These are phyloP conservation scores for Kluyveromyces marxianus DNA, from an alignment of 1,139 yeast genomes.

Conservation along the genomic window DNA sequence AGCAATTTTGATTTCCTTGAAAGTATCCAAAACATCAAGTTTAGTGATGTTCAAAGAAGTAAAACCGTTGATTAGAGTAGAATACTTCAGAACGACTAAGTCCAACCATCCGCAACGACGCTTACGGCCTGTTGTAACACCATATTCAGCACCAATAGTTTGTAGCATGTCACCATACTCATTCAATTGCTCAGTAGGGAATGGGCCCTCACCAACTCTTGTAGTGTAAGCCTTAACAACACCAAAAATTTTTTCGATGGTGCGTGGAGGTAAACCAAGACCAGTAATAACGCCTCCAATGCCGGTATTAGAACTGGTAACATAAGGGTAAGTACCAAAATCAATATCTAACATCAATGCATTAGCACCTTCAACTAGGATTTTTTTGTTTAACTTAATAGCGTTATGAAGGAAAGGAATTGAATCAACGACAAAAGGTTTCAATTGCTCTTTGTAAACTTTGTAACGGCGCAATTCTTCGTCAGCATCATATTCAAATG, in stretches of 20 bases:
- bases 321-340: conserved; percentile 97
- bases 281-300: conserved; percentile 99
- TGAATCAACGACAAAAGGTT: conserved; percentile 91
- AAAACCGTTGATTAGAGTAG: conserved; percentile 87
- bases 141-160: conserved; percentile 87
- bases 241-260: conserved; percentile 77
- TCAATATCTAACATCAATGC: conserved; percentile 97
- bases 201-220: conserved; percentile 98
- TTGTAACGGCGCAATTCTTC: conserved; percentile 74
- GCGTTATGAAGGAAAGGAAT: conserved; percentile 87
- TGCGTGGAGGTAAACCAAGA: conserved; percentile 84
- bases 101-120: conserved; percentile 99
- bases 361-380: conserved; percentile 95
- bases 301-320: conserved; percentile 91
- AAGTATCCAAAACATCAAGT: conserved; percentile 85
- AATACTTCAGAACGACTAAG: conserved; percentile 86
- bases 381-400: conserved; percentile 66
- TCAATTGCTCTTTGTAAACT: conserved; percentile 60
- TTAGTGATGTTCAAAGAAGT: conserved; percentile 91
- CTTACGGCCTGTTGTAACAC: conserved; percentile 98
- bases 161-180: conserved; percentile 82
- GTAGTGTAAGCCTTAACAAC: conserved; percentile 98
- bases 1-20: conserved; percentile 82
- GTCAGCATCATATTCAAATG: conserved; percentile 79
- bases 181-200: conserved; percentile 96